Conservation (phyloP, 768 basidiomycete species). For the Phanerochaete sordida region DNA sequence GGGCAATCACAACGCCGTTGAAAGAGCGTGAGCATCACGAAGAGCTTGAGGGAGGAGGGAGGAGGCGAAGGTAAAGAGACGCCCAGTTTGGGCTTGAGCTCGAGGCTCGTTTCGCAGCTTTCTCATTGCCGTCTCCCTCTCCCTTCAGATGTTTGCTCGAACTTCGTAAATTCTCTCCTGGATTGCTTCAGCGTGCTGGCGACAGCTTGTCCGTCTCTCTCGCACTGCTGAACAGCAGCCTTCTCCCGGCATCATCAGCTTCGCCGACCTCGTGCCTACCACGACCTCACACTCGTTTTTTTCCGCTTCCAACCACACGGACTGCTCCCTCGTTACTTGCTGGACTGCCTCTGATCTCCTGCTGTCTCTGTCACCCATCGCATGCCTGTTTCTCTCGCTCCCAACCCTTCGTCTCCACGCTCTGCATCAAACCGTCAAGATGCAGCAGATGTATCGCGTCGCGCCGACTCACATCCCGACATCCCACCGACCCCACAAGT, state of each 20-base stretch:
- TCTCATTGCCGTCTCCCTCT: not conserved
- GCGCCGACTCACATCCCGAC: not conserved
- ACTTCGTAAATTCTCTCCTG: not conserved
- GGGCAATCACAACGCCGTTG: too few relatives aligned
- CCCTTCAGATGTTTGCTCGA: not conserved
- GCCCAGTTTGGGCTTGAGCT: too few relatives aligned
- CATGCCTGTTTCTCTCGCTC: not conserved
- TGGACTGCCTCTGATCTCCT: not conserved
- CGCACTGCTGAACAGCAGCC: not conserved
- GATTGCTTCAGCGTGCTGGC: not conserved
- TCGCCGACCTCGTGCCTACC: constrained; percentile 1
- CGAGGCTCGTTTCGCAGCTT: not conserved
- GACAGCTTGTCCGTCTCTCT: not conserved
- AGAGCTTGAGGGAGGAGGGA: too few relatives aligned
- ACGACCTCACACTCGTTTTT: constrained; percentile 6
- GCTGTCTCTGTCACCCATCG: not conserved
- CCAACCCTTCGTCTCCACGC: not conserved
- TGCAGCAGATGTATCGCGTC: not conserved
- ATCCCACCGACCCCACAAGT: constrained; percentile 11
- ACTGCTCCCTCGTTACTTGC: not conserved
- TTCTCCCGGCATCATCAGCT: not conserved
- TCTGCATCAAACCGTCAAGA: constrained; percentile 2
- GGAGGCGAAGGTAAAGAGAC: too few relatives aligned
- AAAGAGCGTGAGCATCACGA: too few relatives aligned
- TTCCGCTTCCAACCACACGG: not conserved